Base-by-base conservation (phyloP, 192 early-diverging fungal species). In the Endogone sp. region DNA sequence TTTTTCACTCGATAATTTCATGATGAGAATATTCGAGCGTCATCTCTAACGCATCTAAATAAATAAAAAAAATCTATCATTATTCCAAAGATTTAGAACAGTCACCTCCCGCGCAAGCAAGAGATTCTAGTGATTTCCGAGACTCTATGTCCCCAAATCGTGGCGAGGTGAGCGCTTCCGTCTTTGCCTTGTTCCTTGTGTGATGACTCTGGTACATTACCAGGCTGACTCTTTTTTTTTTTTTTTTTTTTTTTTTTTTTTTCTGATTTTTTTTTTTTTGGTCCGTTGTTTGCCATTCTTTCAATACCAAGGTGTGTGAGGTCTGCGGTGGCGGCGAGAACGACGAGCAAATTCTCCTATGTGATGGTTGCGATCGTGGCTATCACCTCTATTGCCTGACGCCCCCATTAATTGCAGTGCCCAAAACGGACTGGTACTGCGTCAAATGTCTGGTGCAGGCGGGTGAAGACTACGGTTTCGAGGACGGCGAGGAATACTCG, bases 381-480 rank as follows among this genome's bases (percentile, higher is more conserved):
- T 95, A 88, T 73, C 96, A 98, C 76, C 83, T 89, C 63, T 85
- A 82, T 72, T 98, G 96, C 68, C 77, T 95, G 21, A 76, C 74
- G 21, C 93, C 93, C 20, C 84, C 88, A 21, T 77, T 93, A 29
- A 75, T 25, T 3, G 61, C 67, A 9, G 79, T 88, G 9, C 91
- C 92, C 29, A 71, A 83, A 77, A 56, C 72, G 2, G 91, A 95
- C 54, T 99, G 95, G 95, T 93, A 90, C 71, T 99, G 97, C 79
- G 74, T 89, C 22, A 75, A 90, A 32, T 99, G 97, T 65, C 73
- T 97, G 22, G 75, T 87, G 56, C 79, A 83, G 4, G 83, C 86
- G 21, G 92, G 94, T 29, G 82, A 89, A 23, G 94, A 99, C 65
- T 99, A 92, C 80, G 97, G 95, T 2, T 99, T 97, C 71, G 93